Evolutionary conservation across 2,329 filamentous ascomycete genomes (phyloP), one percentile per base, ranked within the genome.

Genomic region (Claviceps cyperi): DNA sequence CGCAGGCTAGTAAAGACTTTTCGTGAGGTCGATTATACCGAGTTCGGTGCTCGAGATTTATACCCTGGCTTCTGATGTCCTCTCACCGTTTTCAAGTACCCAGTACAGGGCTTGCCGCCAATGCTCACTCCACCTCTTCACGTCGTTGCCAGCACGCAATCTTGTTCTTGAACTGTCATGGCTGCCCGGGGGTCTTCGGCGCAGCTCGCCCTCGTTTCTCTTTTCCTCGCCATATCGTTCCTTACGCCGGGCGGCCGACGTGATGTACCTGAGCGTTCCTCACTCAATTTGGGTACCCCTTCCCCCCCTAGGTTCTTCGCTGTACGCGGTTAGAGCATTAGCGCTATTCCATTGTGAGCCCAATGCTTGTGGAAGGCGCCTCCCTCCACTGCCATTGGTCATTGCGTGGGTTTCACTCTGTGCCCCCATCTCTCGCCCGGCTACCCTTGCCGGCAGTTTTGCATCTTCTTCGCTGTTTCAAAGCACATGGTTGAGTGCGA

Each of bases 281-380:
- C 14, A 19, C 47, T 4, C 13, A 13, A 36, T 17, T 48, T 15
- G 36, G 35, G 17, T 38, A 11, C 24, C n/a, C 11, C n/a, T 2
- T 17, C 19, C 15, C n/a, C 17, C 46, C 43, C 40, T 50, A 36
- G 21, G 51, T 13, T 44, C 43, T 36, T 54, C 45, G 54, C 54
- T 55, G 51, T 43, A 56, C 37, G 52, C 45, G 37, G 41, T 48
- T 48, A 45, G 45, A 47, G 37, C 46, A 48, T 55, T 56, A 53
- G 56, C 49, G 49, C 48, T 43, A 46, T 50, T 52, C 48, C 50
- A 24, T 53, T 53, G 50, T 52, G 50, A 50, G 55, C 48, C 50
- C 46, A 43, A 50, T 51, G 55, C 50, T 50, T 51, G 45, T 43
- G 17, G 48, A 48, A 48, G 44, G 28, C 32, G 46, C 28, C 5